Evolutionary conservation across 2,329 filamentous ascomycete species (phyloP).

Genomic region (Talaromyces sp.): DNA sequence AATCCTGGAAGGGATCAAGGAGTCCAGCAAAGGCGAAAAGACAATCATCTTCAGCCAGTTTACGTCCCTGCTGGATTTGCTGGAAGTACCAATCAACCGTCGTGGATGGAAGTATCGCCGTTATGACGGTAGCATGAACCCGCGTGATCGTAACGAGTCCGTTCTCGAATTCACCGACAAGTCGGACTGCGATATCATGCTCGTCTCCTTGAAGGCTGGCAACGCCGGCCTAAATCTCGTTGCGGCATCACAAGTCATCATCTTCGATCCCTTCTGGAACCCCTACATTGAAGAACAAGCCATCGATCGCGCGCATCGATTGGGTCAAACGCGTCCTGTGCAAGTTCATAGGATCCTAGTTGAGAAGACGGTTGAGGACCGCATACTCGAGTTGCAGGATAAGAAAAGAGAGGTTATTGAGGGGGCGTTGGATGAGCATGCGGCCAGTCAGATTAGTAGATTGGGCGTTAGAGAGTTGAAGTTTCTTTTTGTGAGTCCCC

Average conservation of each 20-base stretch:
- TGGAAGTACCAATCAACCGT: constrained; percentile 69
- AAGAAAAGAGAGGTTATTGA: constrained; percentile 75
- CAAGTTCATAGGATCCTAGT: constrained; percentile 78
- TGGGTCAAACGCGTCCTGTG: constrained; percentile 73
- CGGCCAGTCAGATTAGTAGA: constrained; percentile 63
- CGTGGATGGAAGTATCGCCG: constrained; percentile 61
- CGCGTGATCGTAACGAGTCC: constrained; percentile 63
- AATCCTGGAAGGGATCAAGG: constrained; percentile 56
- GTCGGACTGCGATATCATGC: constrained; percentile 63
- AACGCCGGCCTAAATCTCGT: constrained; percentile 86
- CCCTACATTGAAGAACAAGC: constrained; percentile 91
- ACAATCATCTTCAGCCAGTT: constrained; percentile 82
- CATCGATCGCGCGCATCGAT: constrained; percentile 83
- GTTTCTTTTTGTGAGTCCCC: constrained; percentile 61
- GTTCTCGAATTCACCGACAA: constrained; percentile 67
- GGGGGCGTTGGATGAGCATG: constrained; percentile 74
- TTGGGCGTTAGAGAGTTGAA: constrained; percentile 66
- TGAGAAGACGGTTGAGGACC: constrained; percentile 77
- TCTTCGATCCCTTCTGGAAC: constrained; percentile 94
- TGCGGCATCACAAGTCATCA: constrained; percentile 78
- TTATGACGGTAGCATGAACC: constrained; percentile 75
- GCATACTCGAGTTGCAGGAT: constrained; percentile 76
- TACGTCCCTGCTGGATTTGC: constrained; percentile 72
- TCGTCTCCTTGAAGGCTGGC: constrained; percentile 76
- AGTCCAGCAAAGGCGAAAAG: constrained; percentile 62